phyloP scores from a whole-genome alignment of 305 asterid species.

The Ilex paraguariensis region DNA sequence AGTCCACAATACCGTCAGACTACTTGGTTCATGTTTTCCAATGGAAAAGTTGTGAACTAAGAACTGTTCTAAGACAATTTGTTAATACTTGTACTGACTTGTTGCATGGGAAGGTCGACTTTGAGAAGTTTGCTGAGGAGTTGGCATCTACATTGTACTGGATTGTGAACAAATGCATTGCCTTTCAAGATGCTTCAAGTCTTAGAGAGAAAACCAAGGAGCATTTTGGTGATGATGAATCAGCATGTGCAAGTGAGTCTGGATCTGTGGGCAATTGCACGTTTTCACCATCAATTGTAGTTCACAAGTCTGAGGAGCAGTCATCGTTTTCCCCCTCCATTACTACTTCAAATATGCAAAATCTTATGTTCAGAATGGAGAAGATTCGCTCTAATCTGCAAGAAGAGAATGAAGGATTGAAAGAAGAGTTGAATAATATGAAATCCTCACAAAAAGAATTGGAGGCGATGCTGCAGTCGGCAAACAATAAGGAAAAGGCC shows the following conservation, averaged over 20 bases:
- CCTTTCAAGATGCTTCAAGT: conserved; percentile 13
- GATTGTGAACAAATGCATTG: conserved; percentile 27
- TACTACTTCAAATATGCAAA: conserved; percentile 16
- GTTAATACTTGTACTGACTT: conserved; percentile 23
- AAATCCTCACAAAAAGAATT: conserved; percentile 23
- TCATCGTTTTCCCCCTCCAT: neutral
- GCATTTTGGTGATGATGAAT: conserved; percentile 45
- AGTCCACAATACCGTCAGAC: conserved; percentile 15
- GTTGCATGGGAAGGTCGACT: conserved; percentile 28
- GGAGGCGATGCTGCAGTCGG: conserved; percentile 22
- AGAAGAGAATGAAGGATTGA: conserved; percentile 41
- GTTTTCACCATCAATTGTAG: neutral
- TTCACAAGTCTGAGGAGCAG: neutral
- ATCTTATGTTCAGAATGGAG: conserved; percentile 52
- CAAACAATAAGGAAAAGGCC: conserved; percentile 18
- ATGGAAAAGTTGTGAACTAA: conserved; percentile 34
- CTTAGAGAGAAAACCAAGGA: conserved; percentile 42
- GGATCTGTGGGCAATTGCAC: conserved; percentile 21
- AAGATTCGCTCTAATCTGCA: conserved; percentile 33
- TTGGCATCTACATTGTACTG: conserved; percentile 28
- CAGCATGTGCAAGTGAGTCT: conserved; percentile 39
- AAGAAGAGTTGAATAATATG: conserved; percentile 30
- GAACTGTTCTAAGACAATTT: conserved; percentile 22
- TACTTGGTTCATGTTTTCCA: conserved; percentile 28
- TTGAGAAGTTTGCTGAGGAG: conserved; percentile 32